phyloP scores from a whole-genome alignment of 1,284 basidiomycete genomes.

The Exobasidium rhododendri region DNA sequence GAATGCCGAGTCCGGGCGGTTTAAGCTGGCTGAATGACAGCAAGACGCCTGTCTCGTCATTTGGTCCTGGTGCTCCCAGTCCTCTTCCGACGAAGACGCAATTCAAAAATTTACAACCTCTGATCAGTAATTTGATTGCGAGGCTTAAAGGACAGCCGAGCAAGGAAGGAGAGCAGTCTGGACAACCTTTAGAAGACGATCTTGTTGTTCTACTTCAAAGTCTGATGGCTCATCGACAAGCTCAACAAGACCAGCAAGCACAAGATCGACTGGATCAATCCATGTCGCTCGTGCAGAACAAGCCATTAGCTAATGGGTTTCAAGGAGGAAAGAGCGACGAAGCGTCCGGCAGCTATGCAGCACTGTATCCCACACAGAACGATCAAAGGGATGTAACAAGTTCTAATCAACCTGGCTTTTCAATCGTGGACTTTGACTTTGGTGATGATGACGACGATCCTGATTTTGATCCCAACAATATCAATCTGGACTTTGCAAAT shows the following conservation, averaged over 20 bases:
- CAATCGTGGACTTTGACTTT: constrained; percentile 12
- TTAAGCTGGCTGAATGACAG: neutral
- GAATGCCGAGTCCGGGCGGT: neutral
- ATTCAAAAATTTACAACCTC: constrained; percentile 10
- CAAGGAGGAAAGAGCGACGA: neutral
- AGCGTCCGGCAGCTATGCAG: neutral
- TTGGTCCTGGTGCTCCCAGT: neutral
- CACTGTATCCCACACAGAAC: neutral
- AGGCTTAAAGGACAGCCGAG: constrained; percentile 7
- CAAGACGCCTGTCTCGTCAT: neutral
- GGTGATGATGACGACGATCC: constrained; percentile 14
- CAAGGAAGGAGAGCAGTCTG: neutral
- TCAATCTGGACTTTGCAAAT: neutral
- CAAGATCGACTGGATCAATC: neutral
- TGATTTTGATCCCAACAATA: constrained; percentile 11
- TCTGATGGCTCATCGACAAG: constrained; percentile 10
- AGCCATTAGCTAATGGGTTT: neutral
- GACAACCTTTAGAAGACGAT: constrained; percentile 5
- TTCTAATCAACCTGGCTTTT: constrained; percentile 3
- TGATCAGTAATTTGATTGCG: constrained; percentile 8
- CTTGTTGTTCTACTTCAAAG: constrained; percentile 6
- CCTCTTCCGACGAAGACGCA: neutral
- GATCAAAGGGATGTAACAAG: neutral
- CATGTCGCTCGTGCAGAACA: neutral
- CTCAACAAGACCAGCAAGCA: neutral